Base-by-base conservation (phyloP, 345 rosid genomes). In the Draba incana region DNA sequence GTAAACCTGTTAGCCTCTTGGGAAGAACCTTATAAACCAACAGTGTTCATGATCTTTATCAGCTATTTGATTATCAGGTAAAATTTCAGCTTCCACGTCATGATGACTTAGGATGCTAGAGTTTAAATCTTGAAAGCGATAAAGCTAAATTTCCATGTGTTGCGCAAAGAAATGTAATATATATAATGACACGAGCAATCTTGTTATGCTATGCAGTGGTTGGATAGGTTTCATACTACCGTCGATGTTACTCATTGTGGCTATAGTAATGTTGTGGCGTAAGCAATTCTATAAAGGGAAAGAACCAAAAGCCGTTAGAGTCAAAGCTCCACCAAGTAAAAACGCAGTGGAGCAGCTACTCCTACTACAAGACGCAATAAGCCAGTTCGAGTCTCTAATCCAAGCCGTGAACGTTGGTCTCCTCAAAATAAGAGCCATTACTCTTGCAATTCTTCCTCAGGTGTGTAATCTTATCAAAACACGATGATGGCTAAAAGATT, bases 301-400 rank as follows among this genome's bases (percentile, higher is more conserved):
- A 61, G 77, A 87, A 30, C 71, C 84, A 23, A 85, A 84, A 66
- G 84, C 90, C 37, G 82, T 88, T 75, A 76, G 72, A 81, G 86
- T 90, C 33, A 79, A 56, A 31, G 78, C 84, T 59, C 96, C 96
- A 16, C 92, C 94, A 4, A 81, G 73, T 77, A 81, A 85, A 69
- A 93, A 86, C 65, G 89, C 97, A n/a, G 91, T 93, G 8, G 97
- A 88, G 88, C 97, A 90, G 83, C 81, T 93, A 64, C 77, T 90
- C 74, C 35, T 85, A 44, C 75, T 90, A 41, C 98, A 90, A 75
- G 97, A 93, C 55, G 89, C 84, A 64, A 71, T 90, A 38, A 68
- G 85, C 57, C 92, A 87, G 51, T 62, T 80, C 15, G 96, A 90
- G 80, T 80, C 88, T 64, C 68, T 93, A 54, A 87, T 93, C 78